These are phyloP conservation scores for Tetrastigma voinierianum DNA, from an alignment of 164 flowering plant genomes.

Conservation along the genomic window DNA sequence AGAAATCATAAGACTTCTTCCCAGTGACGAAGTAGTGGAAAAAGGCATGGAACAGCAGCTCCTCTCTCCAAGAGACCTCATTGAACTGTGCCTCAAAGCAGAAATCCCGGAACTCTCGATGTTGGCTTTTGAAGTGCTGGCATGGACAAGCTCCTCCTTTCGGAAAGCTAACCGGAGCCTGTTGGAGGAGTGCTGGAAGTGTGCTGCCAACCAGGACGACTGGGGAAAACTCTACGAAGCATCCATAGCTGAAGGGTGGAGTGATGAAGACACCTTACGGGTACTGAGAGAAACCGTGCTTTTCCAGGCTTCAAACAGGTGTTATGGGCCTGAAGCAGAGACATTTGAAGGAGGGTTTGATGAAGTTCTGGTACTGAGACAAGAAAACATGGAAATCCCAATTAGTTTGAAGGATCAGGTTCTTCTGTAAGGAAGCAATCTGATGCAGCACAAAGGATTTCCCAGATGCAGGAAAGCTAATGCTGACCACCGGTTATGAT, in stretches of 20 bases:
- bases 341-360: constrained; percentile 72
- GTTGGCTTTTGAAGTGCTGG: constrained; percentile 78
- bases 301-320: constrained; percentile 71
- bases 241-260: constrained; percentile 75
- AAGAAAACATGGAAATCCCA: constrained; percentile 31
- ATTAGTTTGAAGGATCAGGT: constrained; percentile 28
- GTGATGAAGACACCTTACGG: constrained; percentile 51
- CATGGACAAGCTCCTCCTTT: constrained; percentile 92
- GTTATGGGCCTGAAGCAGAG: constrained; percentile 69
- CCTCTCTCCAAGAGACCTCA: constrained; percentile 66
- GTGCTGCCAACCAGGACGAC: constrained; percentile 68
- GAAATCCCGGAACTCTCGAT: constrained; percentile 43
- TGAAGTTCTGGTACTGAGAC: constrained; percentile 67
- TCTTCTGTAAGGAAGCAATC: constrained; percentile 67
- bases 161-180: constrained; percentile 53
- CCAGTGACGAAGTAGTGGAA: constrained; percentile 40
- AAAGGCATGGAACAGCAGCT: constrained; percentile 34
- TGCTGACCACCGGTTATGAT: constrained; percentile 78
- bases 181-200: constrained; percentile 93
- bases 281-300: constrained; percentile 55
- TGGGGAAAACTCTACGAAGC: constrained; percentile 65
- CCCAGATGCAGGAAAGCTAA: constrained; percentile 85
- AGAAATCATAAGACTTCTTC: constrained; percentile 44
- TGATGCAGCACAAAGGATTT: constrained; percentile 84
- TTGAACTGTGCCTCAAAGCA: constrained; percentile 62